Conservation (phyloP, 805 yeast genomes). For the Huiozyma sinensis region DNA sequence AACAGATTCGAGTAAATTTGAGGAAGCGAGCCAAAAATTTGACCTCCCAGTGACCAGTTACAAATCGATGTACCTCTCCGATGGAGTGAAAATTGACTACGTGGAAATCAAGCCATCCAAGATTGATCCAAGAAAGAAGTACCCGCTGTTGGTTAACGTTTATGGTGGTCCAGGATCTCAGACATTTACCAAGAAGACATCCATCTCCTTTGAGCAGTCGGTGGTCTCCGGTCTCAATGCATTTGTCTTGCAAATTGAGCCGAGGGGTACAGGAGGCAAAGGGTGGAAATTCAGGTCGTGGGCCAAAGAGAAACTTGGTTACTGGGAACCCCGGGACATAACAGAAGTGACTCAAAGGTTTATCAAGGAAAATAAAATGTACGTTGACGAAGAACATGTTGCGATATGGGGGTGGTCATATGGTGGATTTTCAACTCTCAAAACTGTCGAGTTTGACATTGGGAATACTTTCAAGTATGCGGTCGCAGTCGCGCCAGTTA, state of each 20-base stretch:
- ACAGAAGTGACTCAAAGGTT: conserved; percentile 40
- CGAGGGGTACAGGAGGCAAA: conserved; percentile 74
- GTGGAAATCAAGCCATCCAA: conserved; percentile 54
- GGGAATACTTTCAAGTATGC: conserved; percentile 61
- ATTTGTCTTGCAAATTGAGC: conserved; percentile 58
- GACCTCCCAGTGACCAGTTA: conserved; percentile 37
- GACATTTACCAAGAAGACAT: conserved; percentile 37
- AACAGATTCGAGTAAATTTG: conserved; percentile 9
- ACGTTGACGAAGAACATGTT: conserved; percentile 42
- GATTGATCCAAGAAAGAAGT: conserved; percentile 37
- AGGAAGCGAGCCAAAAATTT: conserved; percentile 22
- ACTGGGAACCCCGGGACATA: conserved; percentile 70
- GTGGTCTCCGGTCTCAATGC: conserved; percentile 48
- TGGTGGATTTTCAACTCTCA: conserved; percentile 70
- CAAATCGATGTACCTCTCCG: conserved; percentile 33
- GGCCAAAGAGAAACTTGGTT: conserved; percentile 50
- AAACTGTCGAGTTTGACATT: conserved; percentile 57
- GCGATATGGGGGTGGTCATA: conserved; percentile 88
- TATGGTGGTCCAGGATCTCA: conserved; percentile 82
- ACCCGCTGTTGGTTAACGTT: conserved; percentile 57
- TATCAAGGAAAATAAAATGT: conserved; percentile 30
- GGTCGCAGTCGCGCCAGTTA: conserved; percentile 78
- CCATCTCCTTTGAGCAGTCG: conserved; percentile 47
- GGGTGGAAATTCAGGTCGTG: conserved; percentile 57
- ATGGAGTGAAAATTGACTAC: conserved; percentile 37